Evolutionary conservation across 1,139 yeast species (phyloP).

Genomic region (Suhomyces chickasaworum): DNA sequence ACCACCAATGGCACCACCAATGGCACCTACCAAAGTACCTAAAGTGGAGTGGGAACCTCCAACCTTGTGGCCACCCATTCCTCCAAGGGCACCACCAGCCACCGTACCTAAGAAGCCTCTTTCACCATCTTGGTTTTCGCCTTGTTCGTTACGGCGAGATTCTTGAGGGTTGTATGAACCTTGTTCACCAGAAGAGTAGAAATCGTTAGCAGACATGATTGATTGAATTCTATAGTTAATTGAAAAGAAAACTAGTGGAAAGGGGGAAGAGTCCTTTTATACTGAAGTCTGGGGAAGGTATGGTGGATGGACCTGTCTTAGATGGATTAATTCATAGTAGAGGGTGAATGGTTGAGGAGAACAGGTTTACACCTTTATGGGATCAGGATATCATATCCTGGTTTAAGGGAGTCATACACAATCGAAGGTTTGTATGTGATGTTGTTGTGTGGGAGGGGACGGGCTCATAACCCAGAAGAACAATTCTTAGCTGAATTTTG

Average conservation of each 20-base stretch:
- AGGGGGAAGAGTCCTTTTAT: neutral
- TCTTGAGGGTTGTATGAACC: slow-evolving; percentile 34
- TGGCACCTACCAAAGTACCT: slow-evolving; percentile 59
- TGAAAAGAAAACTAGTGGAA: neutral
- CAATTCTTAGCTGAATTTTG: neutral
- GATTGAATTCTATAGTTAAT: neutral
- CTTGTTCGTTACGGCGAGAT: slow-evolving; percentile 7
- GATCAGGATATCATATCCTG: neutral
- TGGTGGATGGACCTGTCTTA: neutral
- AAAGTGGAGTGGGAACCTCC: slow-evolving; percentile 51
- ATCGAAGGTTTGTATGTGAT: neutral
- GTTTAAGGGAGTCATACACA: neutral
- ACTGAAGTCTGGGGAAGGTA: neutral
- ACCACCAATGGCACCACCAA: slow-evolving; percentile 63
- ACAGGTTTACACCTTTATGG: neutral
- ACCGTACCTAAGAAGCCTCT: slow-evolving; percentile 59
- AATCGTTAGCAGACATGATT: slow-evolving; percentile 64
- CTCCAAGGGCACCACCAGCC: slow-evolving; percentile 65
- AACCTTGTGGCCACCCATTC: slow-evolving; percentile 48
- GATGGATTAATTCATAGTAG: neutral
- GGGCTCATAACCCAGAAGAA: neutral
- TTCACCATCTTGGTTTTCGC: slow-evolving; percentile 41
- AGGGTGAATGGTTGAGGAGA: neutral
- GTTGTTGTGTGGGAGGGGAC: too few relatives aligned
- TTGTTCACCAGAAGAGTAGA: slow-evolving; percentile 52